Evolutionary conservation across 202 grass and related monocot species (phyloP).

Genomic region (Carex arenaria): DNA sequence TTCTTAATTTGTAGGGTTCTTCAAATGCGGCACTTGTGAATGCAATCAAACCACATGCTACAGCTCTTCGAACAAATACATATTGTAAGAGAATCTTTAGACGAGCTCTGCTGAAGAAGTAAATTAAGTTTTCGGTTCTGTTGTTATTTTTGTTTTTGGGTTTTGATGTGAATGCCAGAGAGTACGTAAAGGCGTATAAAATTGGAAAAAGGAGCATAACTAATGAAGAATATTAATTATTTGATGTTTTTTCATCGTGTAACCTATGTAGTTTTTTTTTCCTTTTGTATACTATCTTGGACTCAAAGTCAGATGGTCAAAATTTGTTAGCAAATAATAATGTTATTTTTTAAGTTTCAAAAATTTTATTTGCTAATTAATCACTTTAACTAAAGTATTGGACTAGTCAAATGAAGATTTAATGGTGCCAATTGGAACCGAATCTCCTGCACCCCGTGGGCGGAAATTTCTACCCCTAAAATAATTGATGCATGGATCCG

Average conservation of each 20-base stretch:
- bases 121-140: neutral
- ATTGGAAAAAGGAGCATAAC: neutral
- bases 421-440: too few species aligned
- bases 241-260: neutral
- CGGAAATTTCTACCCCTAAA: too few species aligned
- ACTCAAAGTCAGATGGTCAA: neutral
- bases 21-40: slow-evolving; percentile 41
- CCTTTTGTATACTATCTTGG: neutral
- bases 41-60: slow-evolving; percentile 58
- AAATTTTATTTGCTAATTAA: too few species aligned
- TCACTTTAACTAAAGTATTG: too few species aligned
- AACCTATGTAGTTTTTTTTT: neutral
- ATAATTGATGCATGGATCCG: too few species aligned
- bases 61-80: slow-evolving; percentile 57
- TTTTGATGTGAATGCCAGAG: neutral
- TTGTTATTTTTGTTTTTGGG: neutral
- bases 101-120: slow-evolving; percentile 46
- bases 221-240: neutral
- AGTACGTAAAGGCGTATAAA: neutral
- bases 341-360: too few species aligned
- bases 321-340: too few species aligned
- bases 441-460: too few species aligned
- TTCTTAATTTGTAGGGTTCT: slow-evolving; percentile 42
- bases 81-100: slow-evolving; percentile 92
- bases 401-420: too few species aligned